Evolutionary conservation across 805 yeast genomes (phyloP), one percentile per base, ranked within the genome.

Genomic region (Cyberlindnera petersonii): DNA sequence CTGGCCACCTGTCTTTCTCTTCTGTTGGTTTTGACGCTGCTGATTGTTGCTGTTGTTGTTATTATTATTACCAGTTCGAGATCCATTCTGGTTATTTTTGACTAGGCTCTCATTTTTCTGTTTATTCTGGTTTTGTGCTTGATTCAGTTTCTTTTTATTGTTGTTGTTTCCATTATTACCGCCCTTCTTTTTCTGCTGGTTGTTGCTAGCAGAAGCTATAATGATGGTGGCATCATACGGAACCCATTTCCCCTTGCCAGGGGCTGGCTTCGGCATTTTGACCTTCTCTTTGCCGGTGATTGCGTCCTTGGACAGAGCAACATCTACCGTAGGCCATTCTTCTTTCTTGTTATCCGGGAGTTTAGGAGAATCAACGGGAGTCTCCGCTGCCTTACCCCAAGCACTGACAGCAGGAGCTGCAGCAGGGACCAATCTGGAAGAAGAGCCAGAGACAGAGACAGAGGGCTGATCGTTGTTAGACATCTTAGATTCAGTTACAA

Each of bases 191-290:
- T 39, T 39, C 26, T 44, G 44, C 11, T 40, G 40, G 18, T 35
- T 40, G 21, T 26, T 33, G 11, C 40, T 24, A 13, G 32, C 33
- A 6, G 49, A 24, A 19, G 58, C 35, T 15, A 73, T 64, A 16
- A 70, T 71, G 35, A 74, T 73, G 19, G 72, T 63, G 13, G 77
- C 84, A 44, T 76, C 71, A 52, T 71, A 74, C 14, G 86, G 86
- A 24, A 79, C 69, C 86, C 86, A 80, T 52, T 81, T 82, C 48
- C 75, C 82, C 52, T 75, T 78, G 5, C 58, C 58, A 15, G 51
- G 44, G 14, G 47, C 20, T n/a, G 29, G 30, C 18, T 39, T 37
- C 22, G 40, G 30, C 22, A 31, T 23, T 8, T 10, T 13, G 11
- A 31, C 31, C 18, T 30, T 24, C 20, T 33, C 37, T 5, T 35